Evolutionary conservation across 495 filamentous ascomycete species (phyloP), one percentile per base, ranked within the genome.

Genomic region (Stereocaulon alpinum): DNA sequence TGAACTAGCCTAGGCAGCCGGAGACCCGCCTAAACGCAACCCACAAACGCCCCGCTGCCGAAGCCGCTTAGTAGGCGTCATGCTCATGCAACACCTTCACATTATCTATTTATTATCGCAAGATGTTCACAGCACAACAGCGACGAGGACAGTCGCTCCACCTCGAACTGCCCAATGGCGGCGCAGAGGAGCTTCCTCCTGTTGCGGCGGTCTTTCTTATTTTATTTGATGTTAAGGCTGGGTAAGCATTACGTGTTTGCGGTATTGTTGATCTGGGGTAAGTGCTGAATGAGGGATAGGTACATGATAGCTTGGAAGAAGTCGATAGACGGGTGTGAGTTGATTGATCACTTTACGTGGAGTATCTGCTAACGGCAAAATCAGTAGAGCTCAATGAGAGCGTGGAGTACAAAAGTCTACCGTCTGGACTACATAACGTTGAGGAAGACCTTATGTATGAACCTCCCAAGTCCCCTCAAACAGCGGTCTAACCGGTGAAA

Each of bases 331-430:
- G 86, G 82, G 44, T 75, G 78, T 83, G 64, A 68, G 75, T 66
- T 24, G 32, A 61, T 54, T 20, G 42, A 48, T 14, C 53, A 52
- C 15, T 40, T 56, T 15, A 61, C 64, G 44, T 59, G 63, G 40
- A 56, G 64, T 42, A 51, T 58, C 40, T 66, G 32, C 40, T 59
- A 37, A 37, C 55, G n/a, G 60, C 52, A 58, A 55, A 43, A 64
- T 62, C 56, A 86, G 84, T 95, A 53, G 81, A 89, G 61, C 80
- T 98, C 48, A 89, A 94, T 68, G 89, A 89, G 42, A 83, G 84
- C 45, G 91, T 97, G 55, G 93, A 98, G 70, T 98, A 87, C 80
- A 96, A 96, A 72, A 91, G 83, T 55, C 78, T 98, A 44, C 93
- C 93, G 1, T 96, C 91, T 0, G 93, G 93, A 41, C 72, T 96